Conservation (phyloP, 2,329 filamentous ascomycete species). For the Onygenales sp. region DNA sequence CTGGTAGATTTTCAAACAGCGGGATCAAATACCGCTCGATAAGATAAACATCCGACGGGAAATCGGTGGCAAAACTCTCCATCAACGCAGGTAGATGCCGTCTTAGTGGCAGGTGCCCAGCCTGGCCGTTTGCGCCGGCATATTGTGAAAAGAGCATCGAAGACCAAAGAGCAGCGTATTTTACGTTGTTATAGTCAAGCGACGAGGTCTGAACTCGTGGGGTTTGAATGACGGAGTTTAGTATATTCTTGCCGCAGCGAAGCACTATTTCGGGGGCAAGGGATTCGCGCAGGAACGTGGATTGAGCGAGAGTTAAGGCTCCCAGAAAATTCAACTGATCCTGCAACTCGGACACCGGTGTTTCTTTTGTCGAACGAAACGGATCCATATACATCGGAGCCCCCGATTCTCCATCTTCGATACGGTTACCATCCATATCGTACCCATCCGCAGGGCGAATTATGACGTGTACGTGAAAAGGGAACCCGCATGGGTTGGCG, state of each 20-base stretch:
- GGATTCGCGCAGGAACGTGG: constrained; percentile 54
- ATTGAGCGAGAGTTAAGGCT: constrained; percentile 27
- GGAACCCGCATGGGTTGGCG: constrained; percentile 70
- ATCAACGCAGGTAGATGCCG: constrained; percentile 57
- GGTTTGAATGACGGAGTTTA: constrained; percentile 55
- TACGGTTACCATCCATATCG: constrained; percentile 47
- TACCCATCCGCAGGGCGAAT: constrained; percentile 53
- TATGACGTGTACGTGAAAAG: constrained; percentile 75
- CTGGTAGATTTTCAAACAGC: constrained; percentile 43
- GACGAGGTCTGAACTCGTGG: constrained; percentile 25
- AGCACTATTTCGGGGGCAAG: constrained; percentile 58
- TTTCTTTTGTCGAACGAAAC: constrained; percentile 60
- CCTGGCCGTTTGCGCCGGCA: constrained; percentile 18
- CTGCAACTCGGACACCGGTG: constrained; percentile 50
- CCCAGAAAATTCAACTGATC: constrained; percentile 49
- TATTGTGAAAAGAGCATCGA: constrained; percentile 42
- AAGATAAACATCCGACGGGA: constrained; percentile 62
- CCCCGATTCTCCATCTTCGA: constrained; percentile 15
- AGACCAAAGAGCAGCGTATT: constrained; percentile 69
- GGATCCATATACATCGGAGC: constrained; percentile 75
- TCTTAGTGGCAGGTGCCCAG: constrained; percentile 43
- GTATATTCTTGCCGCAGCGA: constrained; percentile 71
- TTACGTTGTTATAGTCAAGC: constrained; percentile 50
- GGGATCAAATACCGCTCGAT: constrained; percentile 60
- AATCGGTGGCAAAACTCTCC: constrained; percentile 54